phyloP scores from a whole-genome alignment of 805 yeast species.

The Saturnispora bothae region DNA sequence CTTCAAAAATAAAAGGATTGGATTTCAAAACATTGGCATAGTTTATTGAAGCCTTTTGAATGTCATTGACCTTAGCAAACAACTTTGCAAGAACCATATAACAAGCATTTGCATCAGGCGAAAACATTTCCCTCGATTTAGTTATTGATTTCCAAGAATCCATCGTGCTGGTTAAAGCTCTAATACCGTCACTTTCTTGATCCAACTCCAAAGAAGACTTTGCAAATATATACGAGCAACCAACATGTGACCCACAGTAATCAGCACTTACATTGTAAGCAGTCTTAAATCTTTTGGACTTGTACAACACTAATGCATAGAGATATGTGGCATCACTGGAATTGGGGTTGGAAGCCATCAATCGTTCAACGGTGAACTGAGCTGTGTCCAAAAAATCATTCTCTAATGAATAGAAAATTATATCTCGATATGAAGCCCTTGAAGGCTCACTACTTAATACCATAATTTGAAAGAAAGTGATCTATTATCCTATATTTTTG shows the following conservation, averaged over 20 bases:
- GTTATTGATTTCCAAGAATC: constrained; percentile 26
- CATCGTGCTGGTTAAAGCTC: constrained; percentile 32
- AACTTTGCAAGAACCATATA: constrained; percentile 63
- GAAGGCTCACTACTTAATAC: background rate
- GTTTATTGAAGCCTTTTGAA: constrained; percentile 52
- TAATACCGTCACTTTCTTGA: constrained; percentile 51
- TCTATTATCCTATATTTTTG: no score
- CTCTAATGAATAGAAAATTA: constrained; percentile 62
- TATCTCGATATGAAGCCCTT: constrained; percentile 28
- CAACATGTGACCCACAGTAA: constrained; percentile 42
- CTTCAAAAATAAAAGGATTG: constrained; percentile 82
- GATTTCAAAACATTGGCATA: constrained; percentile 58
- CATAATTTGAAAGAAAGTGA: no score
- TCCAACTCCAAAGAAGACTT: constrained; percentile 50
- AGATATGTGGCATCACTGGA: constrained; percentile 56
- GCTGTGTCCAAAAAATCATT: constrained; percentile 64
- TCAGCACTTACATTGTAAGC: constrained; percentile 42
- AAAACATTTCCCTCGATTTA: constrained; percentile 11
- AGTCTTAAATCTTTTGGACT: constrained; percentile 48
- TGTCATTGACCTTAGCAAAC: constrained; percentile 46
- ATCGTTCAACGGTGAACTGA: constrained; percentile 75
- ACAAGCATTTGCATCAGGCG: constrained; percentile 65
- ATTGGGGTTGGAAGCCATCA: constrained; percentile 45
- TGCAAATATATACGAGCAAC: constrained; percentile 70
- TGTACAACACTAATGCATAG: constrained; percentile 56